Evolutionary conservation across 345 rosid species (phyloP).

Genomic region (Moricandia moricandioides): DNA sequence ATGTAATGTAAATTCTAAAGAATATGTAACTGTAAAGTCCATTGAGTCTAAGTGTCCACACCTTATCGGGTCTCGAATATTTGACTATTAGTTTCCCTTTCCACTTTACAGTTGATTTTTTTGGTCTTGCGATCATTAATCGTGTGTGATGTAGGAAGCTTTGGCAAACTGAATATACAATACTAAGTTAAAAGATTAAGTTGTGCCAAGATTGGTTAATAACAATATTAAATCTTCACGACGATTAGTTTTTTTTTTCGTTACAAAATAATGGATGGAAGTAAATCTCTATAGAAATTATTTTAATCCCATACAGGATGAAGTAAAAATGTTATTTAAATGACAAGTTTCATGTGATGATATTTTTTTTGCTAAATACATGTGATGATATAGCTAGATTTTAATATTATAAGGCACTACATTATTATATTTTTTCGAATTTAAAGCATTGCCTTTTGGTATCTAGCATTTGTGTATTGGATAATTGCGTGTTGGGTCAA

Average conservation of each 20-base stretch:
- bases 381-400: background rate
- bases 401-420: background rate
- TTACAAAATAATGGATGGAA: background rate
- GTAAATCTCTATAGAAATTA: too few relatives aligned
- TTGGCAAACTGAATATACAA: background rate
- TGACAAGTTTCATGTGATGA: background rate
- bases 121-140: background rate
- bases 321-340: background rate
- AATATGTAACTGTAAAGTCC: background rate
- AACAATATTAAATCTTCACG: background rate
- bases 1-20: background rate
- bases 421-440: background rate
- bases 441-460: background rate
- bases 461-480: background rate
- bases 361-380: too few relatives aligned
- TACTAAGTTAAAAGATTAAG: too few relatives aligned
- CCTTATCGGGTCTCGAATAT: background rate
- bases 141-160: background rate
- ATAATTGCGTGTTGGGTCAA: background rate
- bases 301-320: background rate
- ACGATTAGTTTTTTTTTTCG: background rate
- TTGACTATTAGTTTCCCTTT: background rate
- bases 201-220: too few relatives aligned
- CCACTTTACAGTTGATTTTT: background rate
- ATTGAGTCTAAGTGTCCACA: slow-evolving; percentile 16